phyloP scores from a whole-genome alignment of 2,329 filamentous ascomycete species.

The Calonectria hongkongensis region DNA sequence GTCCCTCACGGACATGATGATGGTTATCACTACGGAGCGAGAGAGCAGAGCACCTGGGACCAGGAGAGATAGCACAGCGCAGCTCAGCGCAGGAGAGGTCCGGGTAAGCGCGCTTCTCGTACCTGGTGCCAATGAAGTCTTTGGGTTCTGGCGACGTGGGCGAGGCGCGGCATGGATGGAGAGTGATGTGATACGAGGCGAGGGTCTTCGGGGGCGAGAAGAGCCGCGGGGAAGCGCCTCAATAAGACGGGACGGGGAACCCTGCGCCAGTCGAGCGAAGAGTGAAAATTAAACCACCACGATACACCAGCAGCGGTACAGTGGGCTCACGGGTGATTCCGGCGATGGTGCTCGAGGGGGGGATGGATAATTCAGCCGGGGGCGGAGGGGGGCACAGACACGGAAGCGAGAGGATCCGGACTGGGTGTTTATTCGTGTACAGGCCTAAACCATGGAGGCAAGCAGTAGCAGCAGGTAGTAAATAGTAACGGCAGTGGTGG shows the following conservation, averaged over 20 bases:
- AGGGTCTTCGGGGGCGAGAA: slow-evolving; percentile 21
- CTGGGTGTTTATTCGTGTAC: slow-evolving; percentile 11
- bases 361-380: slow-evolving; percentile 25
- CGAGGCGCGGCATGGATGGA: slow-evolving; percentile 16
- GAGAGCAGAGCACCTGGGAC: neutral
- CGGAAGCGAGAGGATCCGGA: slow-evolving; percentile 31
- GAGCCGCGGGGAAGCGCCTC: slow-evolving; percentile 30
- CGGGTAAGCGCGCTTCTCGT: slow-evolving; percentile 24
- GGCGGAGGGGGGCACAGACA: slow-evolving; percentile 12
- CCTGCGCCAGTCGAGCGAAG: neutral
- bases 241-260: slow-evolving; percentile 28
- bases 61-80: neutral
- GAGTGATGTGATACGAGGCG: slow-evolving; percentile 28
- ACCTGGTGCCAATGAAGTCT: slow-evolving; percentile 17
- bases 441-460: slow-evolving; percentile 20
- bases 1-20: slow-evolving; percentile 37
- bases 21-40: slow-evolving; percentile 26
- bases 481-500: slow-evolving; percentile 5
- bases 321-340: slow-evolving; percentile 27
- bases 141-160: slow-evolving; percentile 17
- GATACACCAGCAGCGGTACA: neutral
- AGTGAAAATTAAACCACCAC: slow-evolving; percentile 14
- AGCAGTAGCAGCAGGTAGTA: slow-evolving; percentile 11
- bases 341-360: slow-evolving; percentile 12
- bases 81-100: neutral